Conservation (phyloP, 2,329 filamentous ascomycete species). For the Pseudocercospora musae region DNA sequence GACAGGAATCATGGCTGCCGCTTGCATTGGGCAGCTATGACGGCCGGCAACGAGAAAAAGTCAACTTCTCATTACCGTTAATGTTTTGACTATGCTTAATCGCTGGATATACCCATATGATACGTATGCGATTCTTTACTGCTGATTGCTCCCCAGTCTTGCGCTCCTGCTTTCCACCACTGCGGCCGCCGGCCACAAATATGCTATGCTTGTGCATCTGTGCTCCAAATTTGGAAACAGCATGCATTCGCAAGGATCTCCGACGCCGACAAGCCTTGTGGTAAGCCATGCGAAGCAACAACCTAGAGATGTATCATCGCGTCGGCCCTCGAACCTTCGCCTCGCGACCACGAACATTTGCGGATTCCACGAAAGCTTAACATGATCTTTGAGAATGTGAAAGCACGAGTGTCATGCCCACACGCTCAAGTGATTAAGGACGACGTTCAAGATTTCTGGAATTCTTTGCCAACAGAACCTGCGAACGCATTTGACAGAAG, state of each 20-base stretch:
- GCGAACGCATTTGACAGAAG: background rate
- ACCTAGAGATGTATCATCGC: background rate
- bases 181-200: background rate
- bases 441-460: too few relatives aligned
- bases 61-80: conserved; percentile 3
- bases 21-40: background rate
- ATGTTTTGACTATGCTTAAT: background rate
- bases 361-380: background rate
- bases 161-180: background rate
- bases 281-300: background rate
- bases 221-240: background rate
- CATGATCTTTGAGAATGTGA: too few relatives aligned
- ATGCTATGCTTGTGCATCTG: background rate
- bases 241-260: background rate
- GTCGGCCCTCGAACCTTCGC: background rate
- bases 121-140: background rate
- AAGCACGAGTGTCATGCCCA: too few relatives aligned
- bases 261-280: background rate
- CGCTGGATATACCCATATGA: conserved; percentile 3
- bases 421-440: too few relatives aligned
- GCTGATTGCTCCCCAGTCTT: background rate
- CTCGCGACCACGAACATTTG: background rate
- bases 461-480: too few relatives aligned
- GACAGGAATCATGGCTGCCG: background rate
- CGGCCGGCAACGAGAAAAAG: conserved; percentile 1